A percentile compares a stretch with the other conserved stretches of the same genome.
Conservation (phyloP, 257 asterid species). For the Solanum appendiculatum region DNA sequence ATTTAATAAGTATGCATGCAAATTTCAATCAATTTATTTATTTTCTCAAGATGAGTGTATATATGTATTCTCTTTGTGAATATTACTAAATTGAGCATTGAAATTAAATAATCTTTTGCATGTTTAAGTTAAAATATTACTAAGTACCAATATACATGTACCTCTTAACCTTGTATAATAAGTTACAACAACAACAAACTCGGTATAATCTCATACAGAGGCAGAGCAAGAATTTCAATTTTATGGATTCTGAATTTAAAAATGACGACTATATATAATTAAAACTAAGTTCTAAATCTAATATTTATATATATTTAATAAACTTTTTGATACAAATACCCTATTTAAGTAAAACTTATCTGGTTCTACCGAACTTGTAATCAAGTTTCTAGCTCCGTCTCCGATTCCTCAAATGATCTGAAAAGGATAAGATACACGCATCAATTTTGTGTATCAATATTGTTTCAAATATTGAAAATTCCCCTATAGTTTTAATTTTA, state of each 20-base stretch:
- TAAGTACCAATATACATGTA: background rate
- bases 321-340: background rate
- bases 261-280: too few relatives aligned
- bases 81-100: too few relatives aligned
- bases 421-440: too few relatives aligned
- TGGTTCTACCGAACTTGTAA: too few relatives aligned
- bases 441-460: too few relatives aligned
- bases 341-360: background rate
- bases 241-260: background rate
- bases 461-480: background rate
- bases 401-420: background rate
- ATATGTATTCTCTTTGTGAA: too few relatives aligned
- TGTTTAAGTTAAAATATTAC: background rate
- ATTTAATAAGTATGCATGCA: background rate
- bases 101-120: background rate
- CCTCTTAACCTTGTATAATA: background rate
- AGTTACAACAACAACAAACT: background rate
- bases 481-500: background rate
- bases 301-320: too few relatives aligned
- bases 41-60: background rate
- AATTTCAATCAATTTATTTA: background rate
- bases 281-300: too few relatives aligned
- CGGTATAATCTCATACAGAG: fast-evolving
- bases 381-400: too few relatives aligned
- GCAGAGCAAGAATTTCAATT: fast-evolving